Evolutionary conservation across 129 eudicot species (phyloP).

Genomic region (Kitagawia praeruptora): DNA sequence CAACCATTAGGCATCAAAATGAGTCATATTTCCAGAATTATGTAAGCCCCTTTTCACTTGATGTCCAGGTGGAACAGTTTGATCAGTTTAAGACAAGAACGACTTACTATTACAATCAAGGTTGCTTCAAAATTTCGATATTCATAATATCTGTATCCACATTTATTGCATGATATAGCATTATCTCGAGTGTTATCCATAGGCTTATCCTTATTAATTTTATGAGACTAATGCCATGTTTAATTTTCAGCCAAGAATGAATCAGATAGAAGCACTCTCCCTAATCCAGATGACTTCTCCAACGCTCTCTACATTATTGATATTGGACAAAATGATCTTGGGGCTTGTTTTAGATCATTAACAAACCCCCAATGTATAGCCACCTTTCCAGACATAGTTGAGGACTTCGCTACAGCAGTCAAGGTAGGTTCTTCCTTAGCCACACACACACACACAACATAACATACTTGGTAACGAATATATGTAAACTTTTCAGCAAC

Average conservation of each 20-base stretch:
- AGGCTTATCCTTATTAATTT: neutral
- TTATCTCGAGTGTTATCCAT: neutral
- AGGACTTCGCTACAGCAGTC: constrained; percentile 28
- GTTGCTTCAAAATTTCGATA: constrained; percentile 13
- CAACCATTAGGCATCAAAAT: constrained; percentile 49
- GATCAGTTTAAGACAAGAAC: constrained; percentile 55
- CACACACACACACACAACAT: neutral
- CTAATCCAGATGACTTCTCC: constrained; percentile 42
- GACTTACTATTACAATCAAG: constrained; percentile 42
- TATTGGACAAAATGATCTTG: constrained; percentile 73
- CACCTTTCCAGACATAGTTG: constrained; percentile 32
- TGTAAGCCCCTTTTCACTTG: constrained; percentile 62
- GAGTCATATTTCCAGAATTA: constrained; percentile 42
- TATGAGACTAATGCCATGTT: neutral
- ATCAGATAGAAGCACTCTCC: constrained; percentile 28
- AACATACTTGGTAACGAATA: neutral
- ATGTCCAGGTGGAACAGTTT: constrained; percentile 55
- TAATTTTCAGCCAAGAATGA: constrained; percentile 27
- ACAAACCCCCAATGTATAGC: constrained; percentile 26
- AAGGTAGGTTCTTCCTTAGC: constrained; percentile 27
- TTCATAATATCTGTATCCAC: neutral
- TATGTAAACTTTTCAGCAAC: constrained; percentile 26
- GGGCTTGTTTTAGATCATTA: constrained; percentile 31
- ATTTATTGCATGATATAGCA: neutral
- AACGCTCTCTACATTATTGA: constrained; percentile 65